Percentiles rank a stretch among this genome's conserved stretches.
Evolutionary conservation across 257 asterid species (phyloP).

Genomic region (Plantago major): DNA sequence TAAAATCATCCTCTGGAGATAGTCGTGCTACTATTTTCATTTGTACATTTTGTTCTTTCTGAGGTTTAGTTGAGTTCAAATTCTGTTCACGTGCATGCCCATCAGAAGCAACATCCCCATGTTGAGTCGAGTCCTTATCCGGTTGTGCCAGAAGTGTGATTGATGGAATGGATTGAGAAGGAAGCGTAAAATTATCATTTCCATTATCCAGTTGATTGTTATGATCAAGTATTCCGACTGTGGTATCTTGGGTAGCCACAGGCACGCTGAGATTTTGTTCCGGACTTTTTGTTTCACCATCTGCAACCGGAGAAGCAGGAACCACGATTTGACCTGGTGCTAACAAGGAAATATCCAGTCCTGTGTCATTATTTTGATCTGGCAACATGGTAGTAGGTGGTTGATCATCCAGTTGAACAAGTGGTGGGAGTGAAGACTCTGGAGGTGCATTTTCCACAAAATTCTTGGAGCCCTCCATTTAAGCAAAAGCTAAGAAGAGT

Average conservation of each 20-base stretch:
- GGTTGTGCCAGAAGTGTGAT: conserved; percentile 24
- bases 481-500: conserved; percentile 23
- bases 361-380: conserved; percentile 25
- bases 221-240: conserved; percentile 19
- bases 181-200: conserved; percentile 11
- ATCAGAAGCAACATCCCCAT: conserved; percentile 22
- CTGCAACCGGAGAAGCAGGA: conserved; percentile 20
- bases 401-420: conserved; percentile 36
- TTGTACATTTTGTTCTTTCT: conserved; percentile 23
- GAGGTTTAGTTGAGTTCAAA: conserved; percentile 15
- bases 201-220: conserved; percentile 19
- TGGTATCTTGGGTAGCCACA: conserved; percentile 24
- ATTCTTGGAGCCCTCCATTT: conserved; percentile 60
- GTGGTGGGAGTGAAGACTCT: conserved; percentile 37
- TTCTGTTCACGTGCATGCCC: conserved; percentile 31
- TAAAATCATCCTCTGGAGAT: conserved; percentile 30
- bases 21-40: conserved; percentile 25
- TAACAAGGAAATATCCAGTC: conserved; percentile 20
- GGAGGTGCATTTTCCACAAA: conserved; percentile 32
- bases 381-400: conserved; percentile 27
- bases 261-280: conserved; percentile 19
- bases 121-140: conserved; percentile 18
- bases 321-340: conserved; percentile 20
- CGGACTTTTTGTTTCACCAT: conserved; percentile 23
- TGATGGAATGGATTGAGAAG: conserved; percentile 21